Base-by-base conservation (phyloP, 2,329 filamentous ascomycete species). In the Aspergillus sojae region DNA sequence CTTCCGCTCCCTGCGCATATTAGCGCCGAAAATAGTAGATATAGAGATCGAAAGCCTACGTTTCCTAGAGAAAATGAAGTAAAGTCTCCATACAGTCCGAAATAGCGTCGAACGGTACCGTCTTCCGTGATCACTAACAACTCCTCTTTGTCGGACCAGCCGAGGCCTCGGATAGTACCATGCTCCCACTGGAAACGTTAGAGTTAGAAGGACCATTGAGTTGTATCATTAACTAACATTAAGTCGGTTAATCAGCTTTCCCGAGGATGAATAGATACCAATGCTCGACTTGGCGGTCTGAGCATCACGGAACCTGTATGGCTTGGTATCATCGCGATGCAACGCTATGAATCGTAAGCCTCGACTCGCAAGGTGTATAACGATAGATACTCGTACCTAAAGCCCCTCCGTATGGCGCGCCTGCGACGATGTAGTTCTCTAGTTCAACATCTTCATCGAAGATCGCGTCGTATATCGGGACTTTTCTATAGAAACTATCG, bases 71-170 rank as follows among this genome's bases (percentile, higher is more conserved):
- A 94, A 78, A 98, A 99, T 63, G 96, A 94, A 19, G 90, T 92
- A 75, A 99, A 99, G 75, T 98, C 94, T 66, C 91, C 92, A 76
- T 97, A 91, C n/a, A 99, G 82, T 73, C 95, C 92, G 76, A 93
- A 89, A 74, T 94, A 97, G 77, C 93, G 95, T 64, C 94, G 86
- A 50, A 98, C 94, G 1, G 89, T 94, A 28, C 95, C 95, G 74
- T 99, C 94, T 59, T 91, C 87, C 11, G 93, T 92, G 58, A 98
- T 89, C 0, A 97, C 91, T 4, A 99, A 82, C 54, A 99, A 85
- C 75, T 91, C 91, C 83, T 99, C 95, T 68, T 97, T 93, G 73
- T 97, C 94, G 23, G 94, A 97, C 95, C 95, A 99, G 39, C 95
- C 95, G 23, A 99, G 84, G 2, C 92, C 93, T 77, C 90, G 91